Evolutionary conservation across 2,329 filamentous ascomycete species (phyloP).

Genomic region (Fusarium mangiferae): DNA sequence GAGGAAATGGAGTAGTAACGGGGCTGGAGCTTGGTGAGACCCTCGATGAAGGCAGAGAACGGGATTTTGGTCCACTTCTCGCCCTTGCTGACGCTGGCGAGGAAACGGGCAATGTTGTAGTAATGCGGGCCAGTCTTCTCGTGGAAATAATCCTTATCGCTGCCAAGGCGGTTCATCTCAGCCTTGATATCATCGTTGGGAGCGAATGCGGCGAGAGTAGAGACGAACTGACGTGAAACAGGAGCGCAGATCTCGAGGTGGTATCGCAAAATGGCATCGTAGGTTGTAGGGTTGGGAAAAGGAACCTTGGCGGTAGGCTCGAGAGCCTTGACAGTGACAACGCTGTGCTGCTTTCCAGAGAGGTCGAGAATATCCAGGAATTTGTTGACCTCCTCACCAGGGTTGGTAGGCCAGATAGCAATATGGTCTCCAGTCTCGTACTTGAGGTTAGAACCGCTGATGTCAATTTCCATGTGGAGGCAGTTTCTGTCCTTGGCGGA

Average conservation of each 20-base stretch:
- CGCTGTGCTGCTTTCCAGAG: constrained; percentile 78
- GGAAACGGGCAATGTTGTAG: constrained; percentile 89
- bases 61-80: constrained; percentile 85
- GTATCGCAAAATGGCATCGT: constrained; percentile 91
- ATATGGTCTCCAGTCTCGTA: constrained; percentile 99
- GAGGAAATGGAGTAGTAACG: constrained; percentile 99
- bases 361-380: constrained; percentile 85
- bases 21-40: constrained; percentile 92
- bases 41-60: constrained; percentile 95
- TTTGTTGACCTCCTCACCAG: constrained; percentile 90
- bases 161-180: constrained; percentile 88
- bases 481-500: constrained; percentile 91
- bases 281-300: constrained; percentile 96
- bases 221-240: constrained; percentile 94
- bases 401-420: constrained; percentile 95
- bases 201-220: constrained; percentile 87
- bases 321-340: constrained; percentile 89
- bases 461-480: constrained; percentile 93
- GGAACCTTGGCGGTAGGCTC: constrained; percentile 97
- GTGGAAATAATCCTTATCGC: constrained; percentile 95
- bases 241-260: constrained; percentile 97
- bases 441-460: constrained; percentile 86
- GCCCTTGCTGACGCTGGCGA: constrained; percentile 77
- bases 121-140: constrained; percentile 82
- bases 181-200: constrained; percentile 86